These are phyloP conservation scores for Fusarium caatingaense DNA, from an alignment of 2,329 filamentous ascomycete species.

Conservation along the genomic window DNA sequence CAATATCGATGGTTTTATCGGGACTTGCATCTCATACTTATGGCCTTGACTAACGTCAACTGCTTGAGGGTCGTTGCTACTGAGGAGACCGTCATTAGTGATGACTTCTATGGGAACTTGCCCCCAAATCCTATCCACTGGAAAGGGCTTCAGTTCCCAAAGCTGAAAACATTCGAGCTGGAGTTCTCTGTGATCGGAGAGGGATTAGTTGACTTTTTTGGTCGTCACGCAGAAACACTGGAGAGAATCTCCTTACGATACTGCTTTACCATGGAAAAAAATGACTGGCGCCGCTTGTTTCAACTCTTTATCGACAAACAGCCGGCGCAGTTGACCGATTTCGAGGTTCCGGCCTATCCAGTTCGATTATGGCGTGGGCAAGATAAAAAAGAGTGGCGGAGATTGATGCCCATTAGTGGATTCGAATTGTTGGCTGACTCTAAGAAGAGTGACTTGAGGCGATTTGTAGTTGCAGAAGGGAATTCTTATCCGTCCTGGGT, in stretches of 20 bases:
- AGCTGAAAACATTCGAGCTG: not conserved
- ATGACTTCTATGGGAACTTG: accelerated
- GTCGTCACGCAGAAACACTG: not conserved
- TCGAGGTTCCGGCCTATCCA: not conserved
- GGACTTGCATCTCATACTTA: accelerated
- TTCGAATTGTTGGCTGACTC: not conserved
- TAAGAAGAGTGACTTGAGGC: not conserved
- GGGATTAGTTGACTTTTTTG: not conserved
- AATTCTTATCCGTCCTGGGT: accelerated
- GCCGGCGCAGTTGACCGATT: not conserved
- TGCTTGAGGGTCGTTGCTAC: not conserved
- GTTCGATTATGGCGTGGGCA: not conserved
- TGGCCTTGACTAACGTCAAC: accelerated
- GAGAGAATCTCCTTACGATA: not conserved
- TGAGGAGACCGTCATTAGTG: not conserved
- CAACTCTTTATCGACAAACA: not conserved
- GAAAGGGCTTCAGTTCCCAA: accelerated
- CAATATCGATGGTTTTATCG: too few relatives aligned
- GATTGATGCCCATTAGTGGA: not conserved
- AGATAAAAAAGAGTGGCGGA: not conserved
- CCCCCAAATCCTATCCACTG: not conserved
- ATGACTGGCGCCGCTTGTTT: not conserved
- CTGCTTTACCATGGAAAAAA: accelerated
- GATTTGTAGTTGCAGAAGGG: not conserved
- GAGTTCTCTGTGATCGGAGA: not conserved